These are phyloP conservation scores for Aspergillus arachidicola DNA, from an alignment of 2,329 filamentous ascomycete species.

Conservation along the genomic window DNA sequence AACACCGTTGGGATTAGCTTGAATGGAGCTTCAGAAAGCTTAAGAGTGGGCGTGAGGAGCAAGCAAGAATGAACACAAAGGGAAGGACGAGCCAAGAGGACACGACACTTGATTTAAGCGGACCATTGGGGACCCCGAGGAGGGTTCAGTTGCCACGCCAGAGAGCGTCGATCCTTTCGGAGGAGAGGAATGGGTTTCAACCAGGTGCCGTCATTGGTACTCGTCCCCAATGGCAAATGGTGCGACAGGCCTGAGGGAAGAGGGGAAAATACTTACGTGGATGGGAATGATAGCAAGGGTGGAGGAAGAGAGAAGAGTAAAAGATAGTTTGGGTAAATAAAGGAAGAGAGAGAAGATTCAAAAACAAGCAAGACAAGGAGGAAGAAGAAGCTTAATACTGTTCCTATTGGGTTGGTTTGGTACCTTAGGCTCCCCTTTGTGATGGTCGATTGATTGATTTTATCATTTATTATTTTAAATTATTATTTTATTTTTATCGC, in stretches of 20 bases:
- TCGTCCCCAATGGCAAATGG: constrained; percentile 9
- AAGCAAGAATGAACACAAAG: constrained; percentile 9
- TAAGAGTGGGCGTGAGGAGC: not conserved
- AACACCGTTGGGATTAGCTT: constrained; percentile 1
- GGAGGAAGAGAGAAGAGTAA: not conserved
- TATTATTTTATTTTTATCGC: not conserved
- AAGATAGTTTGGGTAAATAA: constrained; percentile 10
- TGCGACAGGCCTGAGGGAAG: constrained; percentile 7
- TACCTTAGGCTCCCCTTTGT: constrained; percentile 3
- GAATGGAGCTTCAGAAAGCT: not conserved
- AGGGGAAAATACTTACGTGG: not conserved
- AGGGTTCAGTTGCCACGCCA: constrained; percentile 12
- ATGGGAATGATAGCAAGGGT: constrained; percentile 12
- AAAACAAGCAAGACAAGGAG: constrained; percentile 13
- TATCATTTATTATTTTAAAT: not conserved
- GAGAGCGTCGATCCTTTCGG: constrained; percentile 29
- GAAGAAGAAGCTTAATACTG: constrained; percentile 8
- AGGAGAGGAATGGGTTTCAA: constrained; percentile 25
- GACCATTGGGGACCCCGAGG: not conserved
- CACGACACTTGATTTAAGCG: constrained; percentile 20
- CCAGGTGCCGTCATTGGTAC: constrained; percentile 34
- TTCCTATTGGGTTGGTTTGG: not conserved
- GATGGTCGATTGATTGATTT: not conserved
- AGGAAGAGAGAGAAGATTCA: constrained; percentile 14
- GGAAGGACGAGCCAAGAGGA: constrained; percentile 20